Percentiles rank a stretch among this genome's conserved stretches.
phyloP scores from a whole-genome alignment of 345 rosid species.

The Linum tenue region DNA sequence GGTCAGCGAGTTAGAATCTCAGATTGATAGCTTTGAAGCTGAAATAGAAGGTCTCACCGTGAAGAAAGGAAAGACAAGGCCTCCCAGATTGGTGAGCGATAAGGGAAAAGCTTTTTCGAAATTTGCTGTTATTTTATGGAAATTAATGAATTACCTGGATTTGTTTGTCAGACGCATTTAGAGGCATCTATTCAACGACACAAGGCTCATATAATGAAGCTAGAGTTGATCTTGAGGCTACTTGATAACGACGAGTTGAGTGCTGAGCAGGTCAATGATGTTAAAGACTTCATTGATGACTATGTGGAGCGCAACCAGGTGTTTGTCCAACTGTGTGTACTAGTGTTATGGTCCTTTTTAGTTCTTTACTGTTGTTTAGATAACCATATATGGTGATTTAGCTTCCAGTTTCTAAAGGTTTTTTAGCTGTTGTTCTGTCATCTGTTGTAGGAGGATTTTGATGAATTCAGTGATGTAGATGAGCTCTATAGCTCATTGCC shows the following conservation, averaged over 20 bases:
- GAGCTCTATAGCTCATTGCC: slow-evolving; percentile 76
- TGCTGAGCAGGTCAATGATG: slow-evolving; percentile 97
- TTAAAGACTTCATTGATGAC: slow-evolving; percentile 90
- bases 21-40: slow-evolving; percentile 93
- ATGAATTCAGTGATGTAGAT: slow-evolving; percentile 84
- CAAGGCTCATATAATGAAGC: slow-evolving; percentile 89
- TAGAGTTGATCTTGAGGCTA: slow-evolving; percentile 87
- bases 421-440: neutral
- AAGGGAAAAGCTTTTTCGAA: slow-evolving; percentile 14
- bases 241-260: slow-evolving; percentile 97
- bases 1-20: slow-evolving; percentile 95
- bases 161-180: slow-evolving; percentile 58
- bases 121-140: slow-evolving; percentile 6
- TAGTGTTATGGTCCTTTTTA: neutral
- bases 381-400: neutral
- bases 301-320: slow-evolving; percentile 99
- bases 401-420: neutral
- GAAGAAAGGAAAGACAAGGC: slow-evolving; percentile 96
- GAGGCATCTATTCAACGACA: slow-evolving; percentile 92
- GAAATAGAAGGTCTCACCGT: slow-evolving; percentile 90
- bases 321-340: slow-evolving; percentile 8
- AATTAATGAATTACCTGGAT: slow-evolving; percentile 14
- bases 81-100: slow-evolving; percentile 81
- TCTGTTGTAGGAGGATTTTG: slow-evolving; percentile 74
- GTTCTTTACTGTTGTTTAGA: neutral